These are phyloP conservation scores for Puccinia brachypodii DNA, from an alignment of 1,284 basidiomycete genomes.

Conservation along the genomic window DNA sequence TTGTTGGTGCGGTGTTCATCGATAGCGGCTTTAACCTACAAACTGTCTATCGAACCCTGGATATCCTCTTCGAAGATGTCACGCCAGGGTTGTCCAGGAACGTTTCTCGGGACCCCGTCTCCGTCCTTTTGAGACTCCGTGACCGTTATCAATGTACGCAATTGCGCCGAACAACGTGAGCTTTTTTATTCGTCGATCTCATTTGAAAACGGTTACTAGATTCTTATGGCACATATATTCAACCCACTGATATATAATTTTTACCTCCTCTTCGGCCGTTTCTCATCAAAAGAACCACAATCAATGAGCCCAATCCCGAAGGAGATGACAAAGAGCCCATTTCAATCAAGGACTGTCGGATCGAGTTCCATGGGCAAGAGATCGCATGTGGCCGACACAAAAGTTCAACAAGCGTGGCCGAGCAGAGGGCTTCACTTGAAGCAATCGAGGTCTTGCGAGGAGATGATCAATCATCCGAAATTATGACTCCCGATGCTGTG, in stretches of 20 bases:
- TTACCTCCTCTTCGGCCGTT: neutral
- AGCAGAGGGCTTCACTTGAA: conserved; percentile 36
- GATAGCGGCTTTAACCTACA: conserved; percentile 74
- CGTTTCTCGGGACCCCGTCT: conserved; percentile 33
- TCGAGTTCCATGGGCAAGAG: conserved; percentile 38
- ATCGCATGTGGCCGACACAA: conserved; percentile 18
- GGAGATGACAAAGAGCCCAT: conserved; percentile 1
- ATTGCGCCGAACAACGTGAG: conserved; percentile 23
- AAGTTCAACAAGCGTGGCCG: conserved; percentile 29
- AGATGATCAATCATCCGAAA: neutral
- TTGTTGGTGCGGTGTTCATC: conserved; percentile 77
- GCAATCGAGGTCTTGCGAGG: conserved; percentile 10
- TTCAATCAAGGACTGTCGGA: conserved; percentile 14
- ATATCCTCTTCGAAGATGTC: conserved; percentile 66
- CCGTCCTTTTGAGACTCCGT: conserved; percentile 28
- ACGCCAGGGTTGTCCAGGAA: conserved; percentile 54
- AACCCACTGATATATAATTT: neutral
- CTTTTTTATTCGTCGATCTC: neutral
- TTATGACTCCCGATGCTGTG: neutral
- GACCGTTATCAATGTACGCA: neutral
- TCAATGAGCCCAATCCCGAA: neutral
- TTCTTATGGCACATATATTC: too few relatives aligned
- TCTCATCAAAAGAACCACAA: neutral
- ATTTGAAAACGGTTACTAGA: too few relatives aligned
- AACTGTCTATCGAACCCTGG: conserved; percentile 64